Evolutionary conservation across 169 alveolate genomes (phyloP).

Genomic region (Plasmodium knowlesi): DNA sequence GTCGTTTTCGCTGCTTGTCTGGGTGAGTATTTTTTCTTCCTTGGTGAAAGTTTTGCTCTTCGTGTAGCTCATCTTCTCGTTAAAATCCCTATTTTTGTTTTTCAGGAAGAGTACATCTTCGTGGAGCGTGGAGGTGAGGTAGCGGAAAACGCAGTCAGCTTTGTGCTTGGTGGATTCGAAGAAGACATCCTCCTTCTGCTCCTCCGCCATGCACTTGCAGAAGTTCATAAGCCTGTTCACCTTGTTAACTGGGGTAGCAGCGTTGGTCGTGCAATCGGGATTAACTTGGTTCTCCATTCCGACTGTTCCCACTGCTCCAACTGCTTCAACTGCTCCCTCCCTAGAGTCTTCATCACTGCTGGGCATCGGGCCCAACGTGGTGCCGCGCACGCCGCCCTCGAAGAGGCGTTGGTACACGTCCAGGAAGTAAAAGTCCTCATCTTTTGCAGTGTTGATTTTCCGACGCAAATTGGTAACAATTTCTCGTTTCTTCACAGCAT

Average conservation of each 20-base stretch:
- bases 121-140: conserved; percentile 29
- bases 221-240: not conserved
- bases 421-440: conserved; percentile 40
- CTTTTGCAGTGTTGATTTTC: not conserved
- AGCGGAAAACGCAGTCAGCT: conserved; percentile 51
- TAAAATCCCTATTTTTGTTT: conserved; percentile 28
- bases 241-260: not conserved
- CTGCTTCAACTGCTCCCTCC: not conserved
- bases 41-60: not conserved
- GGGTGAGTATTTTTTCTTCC: conserved; percentile 6
- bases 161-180: conserved; percentile 44
- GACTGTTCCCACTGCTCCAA: not conserved
- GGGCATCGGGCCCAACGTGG: not conserved
- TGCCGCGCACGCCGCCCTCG: not conserved
- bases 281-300: not conserved
- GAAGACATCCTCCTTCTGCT: conserved; percentile 6
- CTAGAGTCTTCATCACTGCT: not conserved
- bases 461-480: not conserved
- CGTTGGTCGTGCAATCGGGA: not conserved
- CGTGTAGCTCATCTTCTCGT: conserved; percentile 12
- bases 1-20: not conserved
- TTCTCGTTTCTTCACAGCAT: conserved; percentile 8
- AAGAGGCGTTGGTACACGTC: conserved; percentile 42
- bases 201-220: conserved; percentile 29
- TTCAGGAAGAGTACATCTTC: conserved; percentile 37